Evolutionary conservation across 768 basidiomycete species (phyloP).

Genomic region (Russula vinacea): DNA sequence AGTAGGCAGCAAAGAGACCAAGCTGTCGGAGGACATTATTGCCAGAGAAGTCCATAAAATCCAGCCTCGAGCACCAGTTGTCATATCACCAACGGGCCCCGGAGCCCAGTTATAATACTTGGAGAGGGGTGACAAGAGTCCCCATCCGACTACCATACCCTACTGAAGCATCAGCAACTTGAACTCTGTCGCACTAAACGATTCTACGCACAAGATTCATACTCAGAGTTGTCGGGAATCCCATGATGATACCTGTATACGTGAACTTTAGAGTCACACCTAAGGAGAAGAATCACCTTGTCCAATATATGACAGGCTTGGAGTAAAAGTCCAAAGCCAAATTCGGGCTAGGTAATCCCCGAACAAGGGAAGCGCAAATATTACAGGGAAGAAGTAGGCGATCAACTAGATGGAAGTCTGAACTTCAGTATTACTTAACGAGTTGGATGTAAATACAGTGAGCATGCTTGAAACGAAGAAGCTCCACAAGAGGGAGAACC

Average conservation of each 20-base stretch:
- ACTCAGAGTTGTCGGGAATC: conserved; percentile 86
- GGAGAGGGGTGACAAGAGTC: conserved; percentile 82
- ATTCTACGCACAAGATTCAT: conserved; percentile 75
- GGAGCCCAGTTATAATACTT: conserved; percentile 89
- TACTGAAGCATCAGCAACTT: conserved; percentile 34
- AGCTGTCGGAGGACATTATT: conserved; percentile 90
- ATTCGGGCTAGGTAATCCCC: conserved; percentile 76
- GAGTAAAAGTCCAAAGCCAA: conserved; percentile 94
- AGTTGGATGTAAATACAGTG: conserved; percentile 56
- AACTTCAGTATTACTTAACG: conserved; percentile 9
- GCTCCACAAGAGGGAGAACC: conserved; percentile 73
- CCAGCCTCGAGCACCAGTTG: conserved; percentile 88
- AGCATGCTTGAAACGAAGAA: conserved; percentile 70
- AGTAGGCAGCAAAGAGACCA: conserved; percentile 82
- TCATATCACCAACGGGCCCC: conserved; percentile 84
- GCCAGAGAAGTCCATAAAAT: conserved; percentile 95
- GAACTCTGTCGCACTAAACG: conserved; percentile 9
- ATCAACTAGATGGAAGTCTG: conserved; percentile 51
- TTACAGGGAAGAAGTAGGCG: conserved; percentile 85
- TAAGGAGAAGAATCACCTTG: conserved; percentile 53
- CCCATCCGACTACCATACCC: conserved; percentile 99
- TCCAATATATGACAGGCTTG: conserved; percentile 87
- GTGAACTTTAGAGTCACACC: conserved; percentile 5
- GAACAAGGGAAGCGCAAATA: conserved; percentile 85
- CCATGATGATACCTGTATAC: conserved; percentile 87